Conservation (phyloP, 768 basidiomycete genomes). For the Strobilomyces echinocephalus region DNA sequence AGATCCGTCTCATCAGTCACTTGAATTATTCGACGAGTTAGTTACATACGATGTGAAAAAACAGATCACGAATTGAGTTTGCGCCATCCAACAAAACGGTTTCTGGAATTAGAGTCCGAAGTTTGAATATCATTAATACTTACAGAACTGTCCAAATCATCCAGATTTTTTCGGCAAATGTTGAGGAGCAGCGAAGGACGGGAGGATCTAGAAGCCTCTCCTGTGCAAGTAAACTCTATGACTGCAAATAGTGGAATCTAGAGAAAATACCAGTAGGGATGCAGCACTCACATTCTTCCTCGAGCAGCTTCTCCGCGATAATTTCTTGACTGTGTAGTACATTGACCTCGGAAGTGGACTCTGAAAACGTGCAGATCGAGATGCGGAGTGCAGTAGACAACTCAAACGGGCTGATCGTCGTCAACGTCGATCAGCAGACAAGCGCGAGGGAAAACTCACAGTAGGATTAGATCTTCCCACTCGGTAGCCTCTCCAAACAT, state of each 20-base stretch:
- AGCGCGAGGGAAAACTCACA: neutral
- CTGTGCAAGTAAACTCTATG: neutral
- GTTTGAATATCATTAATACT: neutral
- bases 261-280: too few relatives aligned
- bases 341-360: neutral
- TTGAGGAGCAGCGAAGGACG: neutral
- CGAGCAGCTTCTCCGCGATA: neutral
- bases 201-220: too few relatives aligned
- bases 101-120: neutral
- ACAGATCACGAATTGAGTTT: neutral
- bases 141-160: neutral
- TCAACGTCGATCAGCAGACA: neutral
- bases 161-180: too few relatives aligned
- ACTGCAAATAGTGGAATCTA: neutral
- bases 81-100: neutral
- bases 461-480: neutral
- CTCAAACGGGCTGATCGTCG: neutral
- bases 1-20: too few relatives aligned
- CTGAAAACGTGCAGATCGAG: neutral
- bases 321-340: neutral
- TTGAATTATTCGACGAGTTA: neutral
- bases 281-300: neutral
- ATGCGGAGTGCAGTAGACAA: neutral
- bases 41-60: neutral
- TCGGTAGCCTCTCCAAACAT: neutral